Evolutionary conservation across 2,329 filamentous ascomycete genomes (phyloP).

Genomic region (Aureobasidium sp.): DNA sequence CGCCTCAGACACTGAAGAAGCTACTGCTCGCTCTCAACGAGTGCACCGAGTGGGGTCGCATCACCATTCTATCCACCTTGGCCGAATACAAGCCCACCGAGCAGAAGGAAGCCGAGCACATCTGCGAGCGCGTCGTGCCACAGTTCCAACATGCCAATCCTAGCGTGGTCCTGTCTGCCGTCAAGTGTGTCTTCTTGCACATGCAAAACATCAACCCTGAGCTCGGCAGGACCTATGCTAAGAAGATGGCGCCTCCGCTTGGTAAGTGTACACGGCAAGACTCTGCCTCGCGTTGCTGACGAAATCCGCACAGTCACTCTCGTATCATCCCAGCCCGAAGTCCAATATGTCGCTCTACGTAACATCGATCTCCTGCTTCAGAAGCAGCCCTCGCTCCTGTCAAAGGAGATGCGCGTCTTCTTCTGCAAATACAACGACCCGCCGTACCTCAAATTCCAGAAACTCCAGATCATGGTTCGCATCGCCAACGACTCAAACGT

Average conservation of each 20-base stretch:
- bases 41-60: slow-evolving; percentile 96
- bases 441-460: slow-evolving; percentile 93
- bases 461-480: slow-evolving; percentile 97
- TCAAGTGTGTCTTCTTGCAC: slow-evolving; percentile 95
- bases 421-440: slow-evolving; percentile 99
- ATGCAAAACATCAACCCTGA: slow-evolving; percentile 80
- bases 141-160: slow-evolving; percentile 99
- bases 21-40: slow-evolving; percentile 94
- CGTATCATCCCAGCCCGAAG: slow-evolving; percentile 89
- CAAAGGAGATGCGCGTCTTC: slow-evolving; percentile 95
- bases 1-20: slow-evolving; percentile 79
- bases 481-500: slow-evolving; percentile 97
- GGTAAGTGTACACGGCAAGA: slow-evolving; percentile 45
- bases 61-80: slow-evolving; percentile 83
- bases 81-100: slow-evolving; percentile 83
- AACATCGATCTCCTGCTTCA: slow-evolving; percentile 96
- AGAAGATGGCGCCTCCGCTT: slow-evolving; percentile 96
- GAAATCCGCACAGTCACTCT: slow-evolving; percentile 63
- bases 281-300: slow-evolving; percentile 12
- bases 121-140: slow-evolving; percentile 89
- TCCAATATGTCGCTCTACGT: slow-evolving; percentile 91
- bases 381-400: slow-evolving; percentile 91
- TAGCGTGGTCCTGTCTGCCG: slow-evolving; percentile 91
- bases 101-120: slow-evolving; percentile 93
- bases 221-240: slow-evolving; percentile 74